Base-by-base conservation (phyloP, 1,139 yeast genomes). In the Wickerhamomyces sp. region DNA sequence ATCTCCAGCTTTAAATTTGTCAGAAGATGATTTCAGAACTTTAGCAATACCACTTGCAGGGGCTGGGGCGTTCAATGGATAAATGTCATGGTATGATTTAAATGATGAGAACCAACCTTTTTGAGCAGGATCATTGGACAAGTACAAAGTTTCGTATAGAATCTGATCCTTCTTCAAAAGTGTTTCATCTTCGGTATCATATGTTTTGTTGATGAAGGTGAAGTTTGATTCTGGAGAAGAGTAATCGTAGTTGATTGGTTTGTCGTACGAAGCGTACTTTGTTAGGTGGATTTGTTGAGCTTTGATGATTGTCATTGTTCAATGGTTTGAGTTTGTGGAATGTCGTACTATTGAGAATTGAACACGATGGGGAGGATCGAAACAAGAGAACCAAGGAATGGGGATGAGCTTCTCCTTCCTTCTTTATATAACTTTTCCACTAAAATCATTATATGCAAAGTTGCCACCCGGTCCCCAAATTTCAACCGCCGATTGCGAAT, bases 61-160 rank as follows among this genome's bases (percentile, higher is more conserved):
- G 59, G 78, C 70, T 10, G 62, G 55, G 17, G 69, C 68, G 23
- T 78, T 78, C 33, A 65, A 57, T 28, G 58, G 49, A 15, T 72
- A 63, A 12, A 78, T 75, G 5, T 65, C 62, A 9, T 64, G 58
- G 50, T 78, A 78, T 38, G 66, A 60, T 44, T 68, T 61, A 32
- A 58, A 64, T 14, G 67, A 56, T 13, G 64, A 55, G 37, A 78
- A 75, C 81, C 83, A 78, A 33, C 70, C 67, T 55, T 79, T 72
- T 52, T 77, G 84, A 10, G 81, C 73, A 13, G 86, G 85, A 51
- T 78, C 86, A 48, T 78, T 76, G 26, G 84, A 75, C n/a, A 78
- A 51, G 39, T 66, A 68, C 31, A 71, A 45, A 6, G 65, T 56
- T 53, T 73, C 69, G 19, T 76, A 61, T 23, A 75, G 58, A 7